Evolutionary conservation across 2,329 filamentous ascomycete genomes (phyloP).

Genomic region (Lecanicillium sp.): DNA sequence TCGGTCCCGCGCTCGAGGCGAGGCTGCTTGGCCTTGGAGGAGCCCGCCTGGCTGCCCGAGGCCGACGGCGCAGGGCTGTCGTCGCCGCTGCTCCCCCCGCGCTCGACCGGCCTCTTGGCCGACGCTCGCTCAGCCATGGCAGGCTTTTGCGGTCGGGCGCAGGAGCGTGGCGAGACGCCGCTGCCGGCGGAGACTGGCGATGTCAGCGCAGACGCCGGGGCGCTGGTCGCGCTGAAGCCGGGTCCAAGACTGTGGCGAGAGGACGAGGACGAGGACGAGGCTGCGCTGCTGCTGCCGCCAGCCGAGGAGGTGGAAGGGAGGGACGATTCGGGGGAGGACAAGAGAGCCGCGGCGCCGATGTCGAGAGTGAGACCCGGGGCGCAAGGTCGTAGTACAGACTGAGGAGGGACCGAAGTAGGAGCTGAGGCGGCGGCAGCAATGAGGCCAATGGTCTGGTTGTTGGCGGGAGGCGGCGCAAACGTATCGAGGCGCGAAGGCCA

Average conservation of each 20-base stretch:
- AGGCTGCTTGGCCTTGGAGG: constrained; percentile 41
- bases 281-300: not conserved
- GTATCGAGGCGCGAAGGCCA: constrained; percentile 10
- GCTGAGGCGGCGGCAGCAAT: not conserved
- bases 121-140: constrained; percentile 9
- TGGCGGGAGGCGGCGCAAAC: constrained; percentile 7
- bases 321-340: constrained; percentile 7
- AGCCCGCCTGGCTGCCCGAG: constrained; percentile 15
- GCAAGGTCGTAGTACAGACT: not conserved
- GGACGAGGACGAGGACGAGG: not conserved
- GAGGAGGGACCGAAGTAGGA: not conserved
- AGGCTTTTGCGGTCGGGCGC: not conserved
- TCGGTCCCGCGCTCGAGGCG: constrained; percentile 42
- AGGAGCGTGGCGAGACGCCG: constrained; percentile 9
- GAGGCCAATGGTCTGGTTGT: constrained; percentile 2
- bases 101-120: constrained; percentile 38
- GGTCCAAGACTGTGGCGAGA: constrained; percentile 3
- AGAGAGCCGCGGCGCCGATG: constrained; percentile 5
- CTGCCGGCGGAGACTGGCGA: constrained; percentile 8
- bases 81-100: constrained; percentile 26
- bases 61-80: constrained; percentile 25
- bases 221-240: constrained; percentile 12
- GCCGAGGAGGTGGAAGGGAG: not conserved
- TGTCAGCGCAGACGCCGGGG: not conserved
- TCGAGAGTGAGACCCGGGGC: constrained; percentile 11